Conservation (phyloP, 164 flowering plant species). For the grape (Vitis vinifera) region ASM3070453v1 NC_081813.1:22203501-22204000, state of each 20-base stretch:
- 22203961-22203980: conserved; percentile 52
- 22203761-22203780: conserved; percentile 30
- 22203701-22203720: conserved; percentile 8
- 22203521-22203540: background rate
- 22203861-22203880: conserved; percentile 72
- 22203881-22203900: conserved; percentile 86
- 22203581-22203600: background rate
- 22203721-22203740: conserved; percentile 44
- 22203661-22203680: background rate
- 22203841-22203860: conserved; percentile 98
- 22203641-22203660: conserved; percentile 2
- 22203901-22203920: conserved; percentile 94
- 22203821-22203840: conserved; percentile 88
- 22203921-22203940: conserved; percentile 98
- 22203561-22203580: background rate
- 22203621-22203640: background rate
- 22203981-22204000: background rate
- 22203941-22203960: conserved; percentile 82
- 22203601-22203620: background rate
- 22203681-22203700: background rate
- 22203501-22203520: too few relatives aligned
- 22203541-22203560: background rate
- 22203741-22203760: conserved; percentile 52
- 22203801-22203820: conserved; percentile 32
- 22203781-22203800: conserved; percentile 17